Conservation (phyloP, 176 grass and related monocot species). For the Poa pratensis region DNA sequence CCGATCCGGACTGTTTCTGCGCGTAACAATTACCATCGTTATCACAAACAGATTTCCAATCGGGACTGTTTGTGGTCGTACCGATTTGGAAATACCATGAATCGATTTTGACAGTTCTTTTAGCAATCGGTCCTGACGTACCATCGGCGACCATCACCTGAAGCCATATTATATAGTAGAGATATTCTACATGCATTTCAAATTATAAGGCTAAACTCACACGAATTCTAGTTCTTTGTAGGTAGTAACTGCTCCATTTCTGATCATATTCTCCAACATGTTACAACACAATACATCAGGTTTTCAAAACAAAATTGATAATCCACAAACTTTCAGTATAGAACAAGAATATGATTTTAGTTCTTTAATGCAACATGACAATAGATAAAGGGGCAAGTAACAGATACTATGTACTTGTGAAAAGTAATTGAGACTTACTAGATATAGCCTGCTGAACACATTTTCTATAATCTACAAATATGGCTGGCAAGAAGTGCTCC, state of each 20-base stretch:
- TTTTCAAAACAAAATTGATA: conserved; percentile 25
- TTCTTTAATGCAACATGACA: conserved; percentile 24
- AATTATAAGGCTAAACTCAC: conserved; percentile 15
- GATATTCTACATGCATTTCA: background rate
- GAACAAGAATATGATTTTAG: conserved; percentile 9
- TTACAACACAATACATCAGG: conserved; percentile 27
- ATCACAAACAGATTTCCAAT: too few species aligned
- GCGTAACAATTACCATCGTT: too few species aligned
- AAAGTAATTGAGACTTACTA: conserved; percentile 70
- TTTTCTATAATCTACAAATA: conserved; percentile 99
- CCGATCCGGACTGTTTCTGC: too few species aligned
- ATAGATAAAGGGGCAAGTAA: conserved; percentile 27
- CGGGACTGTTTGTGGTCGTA: too few species aligned
- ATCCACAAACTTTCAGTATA: conserved; percentile 21
- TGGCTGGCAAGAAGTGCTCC: conserved; percentile 95
- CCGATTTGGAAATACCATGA: too few species aligned
- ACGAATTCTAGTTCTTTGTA: conserved; percentile 10
- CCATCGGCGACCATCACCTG: too few species aligned
- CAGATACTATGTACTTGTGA: conserved; percentile 9
- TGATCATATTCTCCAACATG: conserved; percentile 3
- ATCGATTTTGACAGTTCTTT: too few species aligned
- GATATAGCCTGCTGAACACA: conserved; percentile 99
- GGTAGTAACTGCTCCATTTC: background rate
- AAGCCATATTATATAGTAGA: too few species aligned
- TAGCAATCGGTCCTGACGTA: too few species aligned